Evolutionary conservation across 352 stramenopile genomes (phyloP).

Genomic region (Pythium apleroticum): DNA sequence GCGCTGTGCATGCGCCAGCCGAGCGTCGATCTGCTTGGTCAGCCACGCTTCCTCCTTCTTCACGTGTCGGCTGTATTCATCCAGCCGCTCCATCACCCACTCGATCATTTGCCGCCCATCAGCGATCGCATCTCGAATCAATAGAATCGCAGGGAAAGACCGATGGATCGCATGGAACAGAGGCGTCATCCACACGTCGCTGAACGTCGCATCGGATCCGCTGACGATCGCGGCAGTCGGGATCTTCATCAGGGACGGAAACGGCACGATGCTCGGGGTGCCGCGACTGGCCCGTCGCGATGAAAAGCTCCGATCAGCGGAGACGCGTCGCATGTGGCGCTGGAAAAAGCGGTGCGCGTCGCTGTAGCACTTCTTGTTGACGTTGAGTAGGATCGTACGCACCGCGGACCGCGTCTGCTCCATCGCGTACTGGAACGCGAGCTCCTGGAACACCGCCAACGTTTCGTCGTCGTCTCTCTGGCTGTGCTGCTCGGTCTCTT

Average conservation of each 20-base stretch:
- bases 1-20: slow-evolving; percentile 29
- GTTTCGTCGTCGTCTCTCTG: slow-evolving; percentile 21
- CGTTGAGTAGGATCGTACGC: slow-evolving; percentile 56
- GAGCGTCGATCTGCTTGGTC: slow-evolving; percentile 43
- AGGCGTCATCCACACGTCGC: slow-evolving; percentile 73
- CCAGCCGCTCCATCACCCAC: slow-evolving; percentile 59
- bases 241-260: slow-evolving; percentile 29
- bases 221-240: slow-evolving; percentile 55
- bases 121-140: slow-evolving; percentile 49
- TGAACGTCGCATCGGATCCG: slow-evolving; percentile 70
- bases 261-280: slow-evolving; percentile 14
- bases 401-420: slow-evolving; percentile 54
- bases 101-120: slow-evolving; percentile 65
- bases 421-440: slow-evolving; percentile 64
- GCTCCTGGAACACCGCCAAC: slow-evolving; percentile 42
- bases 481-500: not conserved
- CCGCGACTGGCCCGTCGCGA: not conserved
- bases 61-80: slow-evolving; percentile 35
- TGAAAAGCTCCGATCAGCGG: not conserved
- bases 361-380: slow-evolving; percentile 69
- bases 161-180: slow-evolving; percentile 64
- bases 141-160: slow-evolving; percentile 66
- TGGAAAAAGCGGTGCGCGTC: slow-evolving; percentile 66
- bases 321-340: slow-evolving; percentile 36
- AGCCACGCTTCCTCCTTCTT: slow-evolving; percentile 61